These are phyloP conservation scores for Rhizoclosmatium globosum DNA, from an alignment of 192 early-diverging fungal genomes.

Conservation along the genomic window DNA sequence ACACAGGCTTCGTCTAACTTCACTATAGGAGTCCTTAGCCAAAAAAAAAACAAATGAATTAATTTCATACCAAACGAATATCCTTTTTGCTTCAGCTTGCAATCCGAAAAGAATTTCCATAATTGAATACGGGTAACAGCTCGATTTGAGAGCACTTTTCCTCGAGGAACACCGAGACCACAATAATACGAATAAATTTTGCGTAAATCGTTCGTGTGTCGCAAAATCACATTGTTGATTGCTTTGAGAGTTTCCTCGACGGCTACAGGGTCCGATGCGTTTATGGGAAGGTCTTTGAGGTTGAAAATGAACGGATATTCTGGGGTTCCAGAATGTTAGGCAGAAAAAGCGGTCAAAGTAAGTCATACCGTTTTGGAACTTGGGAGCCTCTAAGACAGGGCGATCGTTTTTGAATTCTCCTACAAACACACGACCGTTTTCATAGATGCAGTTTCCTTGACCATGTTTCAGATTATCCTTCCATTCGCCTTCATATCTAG, in stretches of 20 bases:
- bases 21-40: slow-evolving; percentile 17
- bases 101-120: slow-evolving; percentile 55
- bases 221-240: slow-evolving; percentile 54
- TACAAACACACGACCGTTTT: slow-evolving; percentile 57
- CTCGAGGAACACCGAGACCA: neutral
- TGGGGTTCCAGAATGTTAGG: slow-evolving; percentile 5
- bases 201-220: slow-evolving; percentile 52
- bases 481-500: slow-evolving; percentile 62
- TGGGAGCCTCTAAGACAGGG: slow-evolving; percentile 25
- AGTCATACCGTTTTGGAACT: slow-evolving; percentile 51
- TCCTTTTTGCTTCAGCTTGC: slow-evolving; percentile 35
- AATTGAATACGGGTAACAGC: slow-evolving; percentile 47
- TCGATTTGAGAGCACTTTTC: neutral
- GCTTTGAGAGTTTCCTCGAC: slow-evolving; percentile 41
- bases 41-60: too few relatives aligned
- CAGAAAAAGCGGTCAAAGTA: neutral
- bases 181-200: slow-evolving; percentile 53
- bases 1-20: slow-evolving; percentile 55
- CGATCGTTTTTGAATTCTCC: slow-evolving; percentile 58
- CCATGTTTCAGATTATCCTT: slow-evolving; percentile 62
- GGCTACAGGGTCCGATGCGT: slow-evolving; percentile 1
- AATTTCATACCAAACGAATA: slow-evolving; percentile 40
- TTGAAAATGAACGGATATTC: slow-evolving; percentile 52
- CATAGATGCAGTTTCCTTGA: slow-evolving; percentile 49
- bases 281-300: slow-evolving; percentile 25